These are phyloP conservation scores for Licmophora abbreviata DNA, from an alignment of 108 stramenopile genomes.

Conservation along the genomic window DNA sequence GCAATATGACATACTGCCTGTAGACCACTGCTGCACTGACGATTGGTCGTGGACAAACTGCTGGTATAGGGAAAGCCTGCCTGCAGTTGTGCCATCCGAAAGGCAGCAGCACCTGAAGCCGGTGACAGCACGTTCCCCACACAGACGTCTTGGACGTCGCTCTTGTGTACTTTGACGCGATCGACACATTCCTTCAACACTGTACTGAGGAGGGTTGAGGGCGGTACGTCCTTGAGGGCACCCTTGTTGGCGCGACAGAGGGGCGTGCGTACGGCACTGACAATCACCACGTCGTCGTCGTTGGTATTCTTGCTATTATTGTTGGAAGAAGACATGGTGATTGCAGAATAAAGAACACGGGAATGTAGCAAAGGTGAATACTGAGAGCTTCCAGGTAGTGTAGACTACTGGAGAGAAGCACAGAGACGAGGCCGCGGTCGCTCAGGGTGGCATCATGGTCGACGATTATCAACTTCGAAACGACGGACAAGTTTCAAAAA, in stretches of 20 bases:
- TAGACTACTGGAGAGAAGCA: too few relatives aligned
- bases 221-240: conserved; percentile 52
- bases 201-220: conserved; percentile 61
- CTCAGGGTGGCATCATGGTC: too few relatives aligned
- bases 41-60: conserved; percentile 74
- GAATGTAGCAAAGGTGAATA: too few relatives aligned
- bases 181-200: conserved; percentile 36
- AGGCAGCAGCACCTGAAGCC: conserved; percentile 77
- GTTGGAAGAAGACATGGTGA: too few relatives aligned
- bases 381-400: too few relatives aligned
- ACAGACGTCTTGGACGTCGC: conserved; percentile 73
- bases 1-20: conserved; percentile 91
- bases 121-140: conserved; percentile 91
- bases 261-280: conserved; percentile 76
- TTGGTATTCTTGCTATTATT: neutral
- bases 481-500: too few relatives aligned
- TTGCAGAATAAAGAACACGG: too few relatives aligned
- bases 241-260: conserved; percentile 74
- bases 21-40: conserved; percentile 92
- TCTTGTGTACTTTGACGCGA: conserved; percentile 10
- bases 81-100: conserved; percentile 87
- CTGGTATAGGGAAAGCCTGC: conserved; percentile 76
- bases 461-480: too few relatives aligned
- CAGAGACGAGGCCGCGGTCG: too few relatives aligned
- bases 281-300: conserved; percentile 74